Evolutionary conservation across 495 filamentous ascomycete species (phyloP).

Genomic region (Cercophora scortea): DNA sequence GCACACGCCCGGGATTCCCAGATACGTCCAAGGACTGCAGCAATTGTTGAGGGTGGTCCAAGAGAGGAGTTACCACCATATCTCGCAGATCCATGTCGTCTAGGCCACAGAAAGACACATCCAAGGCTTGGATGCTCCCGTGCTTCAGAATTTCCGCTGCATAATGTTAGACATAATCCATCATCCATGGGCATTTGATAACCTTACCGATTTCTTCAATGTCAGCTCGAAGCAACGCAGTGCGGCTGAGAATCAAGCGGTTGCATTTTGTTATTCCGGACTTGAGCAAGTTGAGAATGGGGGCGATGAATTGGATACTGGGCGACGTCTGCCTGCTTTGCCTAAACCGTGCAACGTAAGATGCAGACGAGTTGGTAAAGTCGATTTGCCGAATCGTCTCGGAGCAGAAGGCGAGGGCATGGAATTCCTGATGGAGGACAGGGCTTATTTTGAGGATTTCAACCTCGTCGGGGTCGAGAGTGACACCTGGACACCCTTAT

Average conservation of each 20-base stretch:
- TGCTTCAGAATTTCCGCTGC: slow-evolving; percentile 19
- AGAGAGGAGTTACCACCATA: slow-evolving; percentile 39
- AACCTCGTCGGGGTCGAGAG: slow-evolving; percentile 23
- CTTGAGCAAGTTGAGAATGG: slow-evolving; percentile 22
- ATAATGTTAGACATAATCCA: not conserved
- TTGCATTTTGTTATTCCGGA: slow-evolving; percentile 23
- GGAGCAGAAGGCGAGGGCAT: slow-evolving; percentile 37
- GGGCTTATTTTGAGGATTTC: slow-evolving; percentile 29
- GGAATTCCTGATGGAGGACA: slow-evolving; percentile 38
- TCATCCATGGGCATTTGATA: not conserved
- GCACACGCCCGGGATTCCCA: slow-evolving; percentile 70
- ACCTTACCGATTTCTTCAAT: slow-evolving; percentile 22
- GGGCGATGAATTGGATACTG: slow-evolving; percentile 22
- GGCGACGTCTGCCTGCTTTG: not conserved
- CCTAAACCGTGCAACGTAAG: slow-evolving; percentile 2
- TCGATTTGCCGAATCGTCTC: slow-evolving; percentile 38
- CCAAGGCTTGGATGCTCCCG: slow-evolving; percentile 19
- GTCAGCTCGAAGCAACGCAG: slow-evolving; percentile 14
- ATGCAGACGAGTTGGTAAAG: slow-evolving; percentile 26
- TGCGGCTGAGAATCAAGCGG: slow-evolving; percentile 19
- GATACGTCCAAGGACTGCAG: slow-evolving; percentile 52
- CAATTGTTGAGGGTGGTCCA: slow-evolving; percentile 8
- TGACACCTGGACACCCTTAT: slow-evolving; percentile 10
- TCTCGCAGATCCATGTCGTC: slow-evolving; percentile 16
- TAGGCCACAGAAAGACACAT: slow-evolving; percentile 22